Evolutionary conservation across 257 asterid genomes (phyloP), one percentile per base, ranked within the genome.

Genomic region (Solanum chmielewskii): DNA sequence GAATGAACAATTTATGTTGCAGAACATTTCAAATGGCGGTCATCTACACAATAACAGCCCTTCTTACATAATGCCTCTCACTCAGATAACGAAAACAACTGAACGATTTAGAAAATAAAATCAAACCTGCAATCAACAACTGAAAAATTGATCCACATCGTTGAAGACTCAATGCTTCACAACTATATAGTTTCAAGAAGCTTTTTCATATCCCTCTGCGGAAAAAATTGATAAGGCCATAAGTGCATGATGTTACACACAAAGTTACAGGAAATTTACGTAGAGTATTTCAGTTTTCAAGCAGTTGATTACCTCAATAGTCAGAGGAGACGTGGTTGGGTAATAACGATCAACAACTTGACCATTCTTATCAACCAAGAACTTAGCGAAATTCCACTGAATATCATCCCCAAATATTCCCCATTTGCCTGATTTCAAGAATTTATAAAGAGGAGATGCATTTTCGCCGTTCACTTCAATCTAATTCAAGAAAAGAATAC

Each of bases 381-480:
- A 96, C 91, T 94, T 95, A 0, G 98, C 94, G 15, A 96, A 96
- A 59, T 96, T 96, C 98, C 99, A 96, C 88, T 96, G 96, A 70
- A 96, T 91, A 86, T 94, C 95, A 12, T 96, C 99, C 37, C 97
- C 94, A 45, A 95, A 90, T 73, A 96, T 90, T 52, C 95, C 98
- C 98, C 99, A 92, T 68, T 95, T 94, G 31, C 98, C 97, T 86
- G 86, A 82, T 94, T 93, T 96, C 92, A 95, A 89, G 91, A 93
- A 93, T 93, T 93, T 95, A 92, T 96, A 95, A 35, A 95, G 75
- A n/a, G 96, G 98, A 80, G 97, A 92, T 78, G 96, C 88, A 85
- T 87, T 85, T 27, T 85, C 89, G 13, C 98, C 98, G 27, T 96
- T 96, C 90, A 96, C 99, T 85, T 96, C 95, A 88, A 96, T 89